Evolutionary conservation across 1,284 basidiomycete species (phyloP), one percentile per base, ranked within the genome.

Genomic region (Cryptococcus depauperatus): DNA sequence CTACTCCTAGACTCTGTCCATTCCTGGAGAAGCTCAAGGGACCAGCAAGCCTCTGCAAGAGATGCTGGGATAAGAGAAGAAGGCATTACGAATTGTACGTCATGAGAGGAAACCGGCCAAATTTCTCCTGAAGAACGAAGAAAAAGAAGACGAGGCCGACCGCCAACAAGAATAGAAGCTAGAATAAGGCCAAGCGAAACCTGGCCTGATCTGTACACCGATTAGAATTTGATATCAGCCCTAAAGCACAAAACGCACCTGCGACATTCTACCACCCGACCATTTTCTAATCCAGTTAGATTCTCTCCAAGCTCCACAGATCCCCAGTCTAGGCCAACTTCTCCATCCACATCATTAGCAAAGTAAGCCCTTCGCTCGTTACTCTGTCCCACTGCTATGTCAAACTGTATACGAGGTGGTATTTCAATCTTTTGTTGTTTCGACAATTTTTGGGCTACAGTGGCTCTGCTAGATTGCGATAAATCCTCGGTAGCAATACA

Each of bases 61-160:
- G 45, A 26, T 3, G 46, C 30, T 8, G 59, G 47, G 4, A 66
- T 46, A 14, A 70, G 48, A 1, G 60, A 58, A 0, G 52, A 32
- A 0, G 69, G 69, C 50, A 72, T 58, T 47, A 65, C 52, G 47
- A 62, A 72, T 49, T 66, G 66, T 8, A 73, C 57, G 52, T 71
- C 68, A 37, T 64, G 58, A 3, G 54, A 16, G 5, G 54, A 51
- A 6, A 65, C 48, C 3, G 67, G 69, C 54, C 65, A 62, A 26
- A 65, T 54, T 37, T 65, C 64, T 8, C 71, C 71, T 7, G 54
- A 50, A 0, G 54, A 22, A 16, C 55, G 54, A 9, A 72, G 57
- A 8, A 66, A 19, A 9, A 68, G 44, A 11, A 64, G 48, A 30
- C 70, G 62, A 6, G 40, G 44, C 45, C 50, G 43, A 4, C 58